Evolutionary conservation across 2,329 filamentous ascomycete genomes (phyloP).

Genomic region (Chrysoporthe austroafricana): DNA sequence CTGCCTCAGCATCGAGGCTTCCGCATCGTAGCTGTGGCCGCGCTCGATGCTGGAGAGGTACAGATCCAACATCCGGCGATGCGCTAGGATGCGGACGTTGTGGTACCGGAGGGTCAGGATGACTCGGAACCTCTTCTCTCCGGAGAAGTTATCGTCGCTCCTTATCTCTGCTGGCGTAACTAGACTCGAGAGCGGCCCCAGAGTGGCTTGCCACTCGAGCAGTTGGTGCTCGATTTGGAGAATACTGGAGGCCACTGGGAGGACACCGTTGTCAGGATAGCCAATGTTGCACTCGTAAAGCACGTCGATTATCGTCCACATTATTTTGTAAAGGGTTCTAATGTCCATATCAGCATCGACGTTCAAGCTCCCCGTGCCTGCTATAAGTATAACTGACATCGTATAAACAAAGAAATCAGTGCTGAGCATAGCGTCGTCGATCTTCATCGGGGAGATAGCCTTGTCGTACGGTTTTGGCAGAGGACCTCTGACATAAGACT

Average conservation of each 20-base stretch:
- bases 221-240: slow-evolving; percentile 45
- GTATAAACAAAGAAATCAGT: slow-evolving; percentile 40
- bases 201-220: slow-evolving; percentile 40
- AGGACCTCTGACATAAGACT: slow-evolving; percentile 46
- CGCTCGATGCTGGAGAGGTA: slow-evolving; percentile 29
- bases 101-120: slow-evolving; percentile 43
- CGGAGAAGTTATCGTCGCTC: slow-evolving; percentile 26
- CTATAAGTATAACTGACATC: slow-evolving; percentile 34
- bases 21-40: slow-evolving; percentile 14
- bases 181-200: slow-evolving; percentile 38
- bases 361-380: too few relatives aligned
- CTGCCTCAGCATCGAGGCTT: slow-evolving; percentile 30
- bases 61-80: slow-evolving; percentile 37
- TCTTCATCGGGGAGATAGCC: not conserved
- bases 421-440: slow-evolving; percentile 23
- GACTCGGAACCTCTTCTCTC: slow-evolving; percentile 42
- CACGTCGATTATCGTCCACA: slow-evolving; percentile 43
- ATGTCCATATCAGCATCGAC: not conserved
- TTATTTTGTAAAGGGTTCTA: slow-evolving; percentile 40
- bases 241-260: slow-evolving; percentile 38
- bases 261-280: slow-evolving; percentile 15
- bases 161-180: slow-evolving; percentile 33
- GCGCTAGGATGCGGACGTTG: slow-evolving; percentile 39
- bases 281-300: slow-evolving; percentile 51
- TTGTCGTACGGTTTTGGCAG: slow-evolving; percentile 35